These are phyloP conservation scores for Puccinellia tenuiflora DNA, from an alignment of 176 grass and related monocot genomes.

Conservation along the genomic window DNA sequence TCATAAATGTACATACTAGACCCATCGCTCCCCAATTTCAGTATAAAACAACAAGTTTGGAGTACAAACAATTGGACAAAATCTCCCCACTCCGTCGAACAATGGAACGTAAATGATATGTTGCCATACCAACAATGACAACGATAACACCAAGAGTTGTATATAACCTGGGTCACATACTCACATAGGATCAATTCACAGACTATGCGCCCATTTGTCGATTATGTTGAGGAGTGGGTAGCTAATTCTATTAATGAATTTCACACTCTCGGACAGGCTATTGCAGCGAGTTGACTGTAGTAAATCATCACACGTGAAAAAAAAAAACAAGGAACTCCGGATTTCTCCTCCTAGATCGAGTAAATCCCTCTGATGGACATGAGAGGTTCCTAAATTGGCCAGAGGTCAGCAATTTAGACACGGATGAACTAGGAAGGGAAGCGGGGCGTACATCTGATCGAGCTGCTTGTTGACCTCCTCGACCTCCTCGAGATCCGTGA, in stretches of 20 bases:
- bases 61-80: background rate
- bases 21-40: background rate
- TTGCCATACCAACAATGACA: background rate
- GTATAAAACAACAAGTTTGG: background rate
- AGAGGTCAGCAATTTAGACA: too few relatives aligned
- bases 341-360: background rate
- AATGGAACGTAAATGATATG: background rate
- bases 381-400: background rate
- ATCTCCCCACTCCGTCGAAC: background rate
- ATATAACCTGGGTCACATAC: background rate
- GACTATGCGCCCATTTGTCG: background rate
- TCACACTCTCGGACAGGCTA: background rate
- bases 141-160: background rate
- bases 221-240: background rate
- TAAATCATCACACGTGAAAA: background rate
- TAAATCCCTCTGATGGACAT: background rate
- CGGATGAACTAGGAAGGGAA: background rate
- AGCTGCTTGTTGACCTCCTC: constrained; percentile 99
- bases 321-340: background rate
- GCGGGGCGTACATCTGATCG: constrained; percentile 73
- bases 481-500: constrained; percentile 98
- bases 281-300: background rate
- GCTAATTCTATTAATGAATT: background rate
- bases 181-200: too few relatives aligned
- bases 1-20: background rate